Base-by-base conservation (phyloP, 2,329 filamentous ascomycete genomes). In the Plectosphaerella plurivora region DNA sequence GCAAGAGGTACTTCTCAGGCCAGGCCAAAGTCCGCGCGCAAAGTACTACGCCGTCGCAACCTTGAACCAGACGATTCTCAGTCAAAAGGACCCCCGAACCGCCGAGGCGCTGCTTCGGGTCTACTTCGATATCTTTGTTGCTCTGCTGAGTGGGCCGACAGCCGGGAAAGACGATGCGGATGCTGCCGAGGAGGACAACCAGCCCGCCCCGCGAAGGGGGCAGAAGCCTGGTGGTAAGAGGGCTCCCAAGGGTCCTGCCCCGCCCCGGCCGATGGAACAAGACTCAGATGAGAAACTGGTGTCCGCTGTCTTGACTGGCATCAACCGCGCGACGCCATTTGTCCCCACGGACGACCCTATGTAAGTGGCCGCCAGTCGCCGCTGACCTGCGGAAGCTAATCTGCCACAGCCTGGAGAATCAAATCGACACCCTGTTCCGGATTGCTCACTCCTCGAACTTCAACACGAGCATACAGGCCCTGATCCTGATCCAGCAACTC, bases 391-490 rank as follows among this genome's bases (percentile, higher is more conserved):
- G 10, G 25, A 24, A 16, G 8, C 39, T 44, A 18, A 55, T 28
- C 51, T 51, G 18, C 36, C 25, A 42, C 57, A 88, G 85, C 22
- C 83, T 97, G 59, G 89, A 95, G 63, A 85, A 87, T 53, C 93
- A 99, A 64, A 82, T 99, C 53, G 88, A 97, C 65, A 97, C 93
- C 3, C 80, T 99, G 24, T 99, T 97, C 79, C 87, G 85, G 62
- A 94, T 99, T 63, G 96, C 94, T 0, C 94, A 99, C 71, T 97
- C 93, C 1, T 91, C 93, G 52, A 99, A 99, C 70, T 97, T 99
- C 80, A 99, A 97, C 73, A 99, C 94, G 1, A 94, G 91, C 65
- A 90, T 99, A 37, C 94, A 99, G 70, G 93, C 94, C 35, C 81
- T 99, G 58, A 88, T 96, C 73, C 77, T 99, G 47, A 95, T 99